A percentile compares a stretch with the other conserved stretches of the same genome.
phyloP scores from a whole-genome alignment of 805 yeast genomes.

The Cyberlindnera veronae region DNA sequence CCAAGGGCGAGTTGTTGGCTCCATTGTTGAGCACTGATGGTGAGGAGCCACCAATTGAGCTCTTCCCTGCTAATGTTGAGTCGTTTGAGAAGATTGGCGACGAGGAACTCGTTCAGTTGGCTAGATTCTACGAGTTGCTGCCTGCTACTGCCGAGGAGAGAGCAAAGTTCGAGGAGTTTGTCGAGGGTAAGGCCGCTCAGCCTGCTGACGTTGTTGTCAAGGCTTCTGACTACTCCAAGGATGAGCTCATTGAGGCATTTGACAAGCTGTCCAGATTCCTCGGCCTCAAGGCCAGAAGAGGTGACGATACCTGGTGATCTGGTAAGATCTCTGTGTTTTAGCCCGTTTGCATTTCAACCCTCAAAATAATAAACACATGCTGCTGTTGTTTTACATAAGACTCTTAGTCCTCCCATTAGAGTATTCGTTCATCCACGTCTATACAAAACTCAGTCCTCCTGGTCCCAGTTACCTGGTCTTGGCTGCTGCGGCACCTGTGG shows the following conservation, averaged over 20 bases:
- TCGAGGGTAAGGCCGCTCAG: constrained; percentile 48
- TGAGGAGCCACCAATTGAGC: constrained; percentile 49
- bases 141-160: constrained; percentile 60
- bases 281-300: constrained; percentile 58
- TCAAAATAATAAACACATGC: no score
- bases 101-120: constrained; percentile 47
- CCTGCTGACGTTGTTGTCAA: constrained; percentile 27
- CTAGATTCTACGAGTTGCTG: constrained; percentile 72
- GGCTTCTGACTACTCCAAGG: constrained; percentile 35
- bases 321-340: no score
- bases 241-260: constrained; percentile 50
- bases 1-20: constrained; percentile 45
- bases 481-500: constrained; percentile 85
- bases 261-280: constrained; percentile 66
- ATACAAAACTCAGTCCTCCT: constrained; percentile 56
- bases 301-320: constrained; percentile 48
- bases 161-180: constrained; percentile 45
- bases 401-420: no score
- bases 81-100: constrained; percentile 49
- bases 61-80: constrained; percentile 56
- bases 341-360: no score
- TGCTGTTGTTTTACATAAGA: no score
- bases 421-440: no score
- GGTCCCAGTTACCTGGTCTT: constrained; percentile 95
- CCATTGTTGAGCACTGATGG: constrained; percentile 82